phyloP scores from a whole-genome alignment of 768 basidiomycete genomes.

The Kwoniella mangroviensis region DNA sequence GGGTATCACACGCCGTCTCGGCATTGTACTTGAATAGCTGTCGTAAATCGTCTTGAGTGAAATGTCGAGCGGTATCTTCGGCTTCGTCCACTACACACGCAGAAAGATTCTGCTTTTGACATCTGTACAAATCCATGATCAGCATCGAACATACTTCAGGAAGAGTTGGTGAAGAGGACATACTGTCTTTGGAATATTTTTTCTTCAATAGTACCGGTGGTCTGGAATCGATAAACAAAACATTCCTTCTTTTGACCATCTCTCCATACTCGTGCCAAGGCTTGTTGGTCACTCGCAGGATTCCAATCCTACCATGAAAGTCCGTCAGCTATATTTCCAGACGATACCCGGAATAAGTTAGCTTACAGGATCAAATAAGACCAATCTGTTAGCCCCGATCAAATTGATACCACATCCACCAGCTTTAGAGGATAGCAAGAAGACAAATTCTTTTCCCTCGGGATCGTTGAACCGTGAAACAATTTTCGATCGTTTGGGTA shows the following conservation, averaged over 20 bases:
- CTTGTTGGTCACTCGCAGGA: slow-evolving; percentile 97
- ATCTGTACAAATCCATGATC: slow-evolving; percentile 30
- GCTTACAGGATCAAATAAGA: slow-evolving; percentile 64
- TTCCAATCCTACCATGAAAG: slow-evolving; percentile 75
- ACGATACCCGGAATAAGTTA: slow-evolving; percentile 31
- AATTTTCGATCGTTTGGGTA: slow-evolving; percentile 88
- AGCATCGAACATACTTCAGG: neutral
- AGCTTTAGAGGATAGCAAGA: slow-evolving; percentile 58
- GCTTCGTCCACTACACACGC: slow-evolving; percentile 98
- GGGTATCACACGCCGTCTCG: slow-evolving; percentile 84
- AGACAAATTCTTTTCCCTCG: slow-evolving; percentile 58
- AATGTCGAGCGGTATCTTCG: slow-evolving; percentile 92
- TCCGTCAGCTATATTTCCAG: slow-evolving; percentile 8
- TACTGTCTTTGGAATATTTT: slow-evolving; percentile 99
- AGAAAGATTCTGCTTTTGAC: slow-evolving; percentile 89
- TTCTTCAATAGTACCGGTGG: slow-evolving; percentile 96
- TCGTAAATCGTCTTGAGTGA: slow-evolving; percentile 82
- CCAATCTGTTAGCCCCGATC: slow-evolving; percentile 58
- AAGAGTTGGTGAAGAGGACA: slow-evolving; percentile 13
- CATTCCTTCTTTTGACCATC: slow-evolving; percentile 99
- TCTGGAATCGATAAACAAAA: slow-evolving; percentile 99
- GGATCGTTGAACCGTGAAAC: slow-evolving; percentile 59
- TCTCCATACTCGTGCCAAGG: slow-evolving; percentile 97
- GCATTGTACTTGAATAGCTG: slow-evolving; percentile 92
- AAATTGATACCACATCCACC: slow-evolving; percentile 60